Base-by-base conservation (phyloP, 805 yeast genomes). In the Torulaspora gathmanii region DNA sequence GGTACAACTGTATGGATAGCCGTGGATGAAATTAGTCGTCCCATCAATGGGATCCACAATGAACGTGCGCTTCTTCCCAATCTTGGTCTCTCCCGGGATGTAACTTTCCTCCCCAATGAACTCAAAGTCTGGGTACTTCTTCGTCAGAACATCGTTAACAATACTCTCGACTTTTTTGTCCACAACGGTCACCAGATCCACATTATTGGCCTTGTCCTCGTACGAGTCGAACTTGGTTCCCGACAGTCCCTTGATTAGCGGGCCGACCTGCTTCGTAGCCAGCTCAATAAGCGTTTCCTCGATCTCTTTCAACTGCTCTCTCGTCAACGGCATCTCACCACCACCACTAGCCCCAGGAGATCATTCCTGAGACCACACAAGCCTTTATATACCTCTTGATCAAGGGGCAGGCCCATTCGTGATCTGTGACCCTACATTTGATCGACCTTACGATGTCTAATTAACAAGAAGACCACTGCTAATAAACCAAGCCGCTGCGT, bases 11-110 rank as follows among this genome's bases (percentile, higher is more conserved):
- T 70, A 75, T 1, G 85, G 86, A 64, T 77, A 80, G 37, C 70
- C 72, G 58, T 80, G 86, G 41, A 80, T 72, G 60, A 80, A 80
- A 60, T 80, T 77, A 4, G 83, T 79, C 1, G 86, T 80, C 10
- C 85, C 85, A 52, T 79, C 83, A 57, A 78, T 75, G 33, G 83
- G 83, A 55, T 80, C 85, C 15, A 80, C 81, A 44, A 80, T 73
- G 55, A 80, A 80, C 1, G 84, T 79, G 16, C 85, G 85, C 3
- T 66, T 75, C 33, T 70, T 70, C 1, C 74, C 65, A 12, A 80
- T 64, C 37, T 57, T 58, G 3, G 80, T 69, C 25, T 60, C 65
- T 1, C 81, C 83, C 3, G 72, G 71, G 10, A 73, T 65, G 49
- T 69, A 79, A 17, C 79, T 69, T 58, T 80, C 86, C 56, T 80